These are phyloP conservation scores for Phlebiopsis gigantea DNA, from an alignment of 768 basidiomycete species.

Conservation along the genomic window DNA sequence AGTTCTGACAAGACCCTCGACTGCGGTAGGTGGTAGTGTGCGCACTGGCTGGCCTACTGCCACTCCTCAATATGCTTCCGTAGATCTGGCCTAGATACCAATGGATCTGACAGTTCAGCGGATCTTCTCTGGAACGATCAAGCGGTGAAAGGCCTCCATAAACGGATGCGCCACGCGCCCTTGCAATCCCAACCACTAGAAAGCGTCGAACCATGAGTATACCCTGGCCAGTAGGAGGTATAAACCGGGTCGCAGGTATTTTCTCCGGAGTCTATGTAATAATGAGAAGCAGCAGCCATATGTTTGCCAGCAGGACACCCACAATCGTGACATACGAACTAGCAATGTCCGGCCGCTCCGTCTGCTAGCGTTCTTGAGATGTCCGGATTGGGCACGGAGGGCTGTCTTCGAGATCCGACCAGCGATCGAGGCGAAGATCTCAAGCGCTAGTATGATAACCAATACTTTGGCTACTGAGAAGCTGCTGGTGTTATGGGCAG, in stretches of 20 bases:
- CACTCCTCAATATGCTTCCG: neutral
- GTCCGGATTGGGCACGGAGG: neutral
- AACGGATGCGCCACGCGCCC: neutral
- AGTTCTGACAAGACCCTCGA: neutral
- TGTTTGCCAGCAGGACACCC: neutral
- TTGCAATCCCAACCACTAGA: neutral
- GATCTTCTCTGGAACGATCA: neutral
- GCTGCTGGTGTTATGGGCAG: no score
- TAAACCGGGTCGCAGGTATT: neutral
- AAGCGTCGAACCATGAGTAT: no score
- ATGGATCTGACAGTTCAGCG: neutral
- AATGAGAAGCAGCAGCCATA: neutral
- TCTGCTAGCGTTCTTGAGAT: neutral
- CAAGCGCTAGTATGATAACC: neutral
- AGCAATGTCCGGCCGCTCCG: neutral
- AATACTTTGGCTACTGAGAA: neutral
- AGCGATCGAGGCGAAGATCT: neutral
- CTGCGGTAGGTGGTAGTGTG: neutral
- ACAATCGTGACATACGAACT: neutral
- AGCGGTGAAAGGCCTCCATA: neutral
- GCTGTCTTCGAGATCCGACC: neutral
- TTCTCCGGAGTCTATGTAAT: neutral
- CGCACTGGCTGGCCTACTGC: neutral
- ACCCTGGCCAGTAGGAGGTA: no score
- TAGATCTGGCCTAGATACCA: slow-evolving; percentile 5